Percentiles rank a stretch among this genome's conserved stretches.
Conservation (phyloP, 2,329 filamentous ascomycete genomes). For the Paecilomyces sp. region DNA sequence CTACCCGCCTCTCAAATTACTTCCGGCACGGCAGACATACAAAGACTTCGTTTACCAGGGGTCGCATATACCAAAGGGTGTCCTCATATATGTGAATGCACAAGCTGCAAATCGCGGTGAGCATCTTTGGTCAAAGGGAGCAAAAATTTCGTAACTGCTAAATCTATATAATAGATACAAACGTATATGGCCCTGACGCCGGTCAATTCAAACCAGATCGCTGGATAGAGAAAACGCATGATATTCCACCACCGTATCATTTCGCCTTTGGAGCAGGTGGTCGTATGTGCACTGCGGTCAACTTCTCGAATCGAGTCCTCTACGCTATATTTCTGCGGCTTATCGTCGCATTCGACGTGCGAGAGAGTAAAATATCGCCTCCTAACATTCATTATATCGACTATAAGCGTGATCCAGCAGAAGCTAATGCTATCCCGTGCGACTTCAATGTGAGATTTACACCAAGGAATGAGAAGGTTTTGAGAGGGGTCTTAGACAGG, state of each 20-base stretch:
- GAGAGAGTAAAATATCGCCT: constrained; percentile 3
- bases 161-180: neutral
- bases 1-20: constrained; percentile 9
- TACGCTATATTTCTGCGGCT: constrained; percentile 15
- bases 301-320: constrained; percentile 14
- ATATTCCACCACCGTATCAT: constrained; percentile 12
- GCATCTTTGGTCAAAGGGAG: neutral
- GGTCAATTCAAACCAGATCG: constrained; percentile 5
- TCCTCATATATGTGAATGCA: neutral
- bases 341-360: constrained; percentile 11
- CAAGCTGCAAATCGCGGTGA: neutral
- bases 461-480: neutral
- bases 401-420: constrained; percentile 12
- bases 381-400: constrained; percentile 9
- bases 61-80: neutral
- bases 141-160: neutral
- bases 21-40: constrained; percentile 5
- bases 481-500: constrained; percentile 1
- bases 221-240: constrained; percentile 2
- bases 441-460: constrained; percentile 8
- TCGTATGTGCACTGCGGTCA: constrained; percentile 14
- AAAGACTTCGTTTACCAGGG: constrained; percentile 4
- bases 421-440: constrained; percentile 8
- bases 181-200: constrained; percentile 4
- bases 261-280: constrained; percentile 13